Evolutionary conservation across 805 yeast species (phyloP).

Genomic region (Cyberlindnera euphorbiae): DNA sequence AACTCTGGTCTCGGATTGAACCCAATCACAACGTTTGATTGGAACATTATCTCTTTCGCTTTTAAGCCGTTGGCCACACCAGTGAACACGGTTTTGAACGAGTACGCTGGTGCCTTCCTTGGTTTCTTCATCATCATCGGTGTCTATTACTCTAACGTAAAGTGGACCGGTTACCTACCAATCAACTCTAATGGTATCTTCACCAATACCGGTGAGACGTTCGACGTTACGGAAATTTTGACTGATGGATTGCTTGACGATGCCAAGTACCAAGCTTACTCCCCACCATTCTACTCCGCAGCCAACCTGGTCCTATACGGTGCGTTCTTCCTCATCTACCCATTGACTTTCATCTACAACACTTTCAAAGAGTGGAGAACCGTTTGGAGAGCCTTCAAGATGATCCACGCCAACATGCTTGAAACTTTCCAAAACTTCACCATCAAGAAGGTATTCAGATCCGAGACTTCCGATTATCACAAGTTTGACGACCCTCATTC

Average conservation of each 20-base stretch:
- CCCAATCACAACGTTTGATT: constrained; percentile 49
- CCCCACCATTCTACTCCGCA: constrained; percentile 65
- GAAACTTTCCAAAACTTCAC: constrained; percentile 6
- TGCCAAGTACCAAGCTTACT: constrained; percentile 43
- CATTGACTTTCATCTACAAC: constrained; percentile 47
- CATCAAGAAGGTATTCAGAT: constrained; percentile 1
- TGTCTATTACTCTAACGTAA: constrained; percentile 37
- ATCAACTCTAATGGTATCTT: constrained; percentile 45
- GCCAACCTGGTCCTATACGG: constrained; percentile 58
- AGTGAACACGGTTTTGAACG: constrained; percentile 32
- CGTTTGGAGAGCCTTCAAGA: constrained; percentile 8
- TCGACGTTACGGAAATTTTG: constrained; percentile 43
- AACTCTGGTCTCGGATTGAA: constrained; percentile 45
- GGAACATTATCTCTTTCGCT: constrained; percentile 34
- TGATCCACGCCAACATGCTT: constrained; percentile 5
- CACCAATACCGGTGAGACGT: constrained; percentile 46
- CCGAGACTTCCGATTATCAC: constrained; percentile 2
- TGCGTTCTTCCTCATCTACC: constrained; percentile 40
- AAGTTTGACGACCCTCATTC: constrained; percentile 20
- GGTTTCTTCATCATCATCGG: constrained; percentile 32
- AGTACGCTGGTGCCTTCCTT: constrained; percentile 30
- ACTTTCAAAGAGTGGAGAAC: constrained; percentile 41
- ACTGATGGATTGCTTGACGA: constrained; percentile 42
- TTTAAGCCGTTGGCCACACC: constrained; percentile 41
- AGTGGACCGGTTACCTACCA: constrained; percentile 35